Evolutionary conservation across 371 early-diverging fungal species (phyloP).

Genomic region (Rhizomucor pusillus): DNA sequence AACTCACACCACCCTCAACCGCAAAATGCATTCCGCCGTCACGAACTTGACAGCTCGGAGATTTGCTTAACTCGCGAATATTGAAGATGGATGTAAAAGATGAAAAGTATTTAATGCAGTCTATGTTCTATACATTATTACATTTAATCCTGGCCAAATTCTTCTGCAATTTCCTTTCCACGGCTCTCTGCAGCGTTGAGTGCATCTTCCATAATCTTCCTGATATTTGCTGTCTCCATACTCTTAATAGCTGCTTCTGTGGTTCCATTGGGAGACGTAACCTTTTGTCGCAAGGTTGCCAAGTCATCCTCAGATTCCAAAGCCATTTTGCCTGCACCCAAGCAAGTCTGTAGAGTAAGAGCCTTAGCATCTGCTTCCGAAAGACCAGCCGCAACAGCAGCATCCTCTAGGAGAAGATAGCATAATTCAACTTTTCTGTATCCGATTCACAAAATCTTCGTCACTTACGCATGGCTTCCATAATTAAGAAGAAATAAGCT

Average conservation of each 20-base stretch:
- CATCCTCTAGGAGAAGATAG: slow-evolving; percentile 54
- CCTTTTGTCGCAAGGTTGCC: slow-evolving; percentile 77
- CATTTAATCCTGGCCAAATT: slow-evolving; percentile 56
- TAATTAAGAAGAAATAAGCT: slow-evolving; percentile 92
- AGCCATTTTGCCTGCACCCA: slow-evolving; percentile 89
- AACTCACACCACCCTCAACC: too few relatives aligned
- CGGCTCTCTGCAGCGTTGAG: slow-evolving; percentile 71
- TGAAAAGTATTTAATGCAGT: too few relatives aligned
- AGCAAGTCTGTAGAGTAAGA: slow-evolving; percentile 84
- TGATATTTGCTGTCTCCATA: slow-evolving; percentile 64
- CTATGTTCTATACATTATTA: neutral
- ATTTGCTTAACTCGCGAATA: too few relatives aligned
- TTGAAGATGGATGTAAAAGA: too few relatives aligned
- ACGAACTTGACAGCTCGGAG: too few relatives aligned
- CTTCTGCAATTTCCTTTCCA: slow-evolving; percentile 68
- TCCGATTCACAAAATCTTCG: neutral
- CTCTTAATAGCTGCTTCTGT: slow-evolving; percentile 87
- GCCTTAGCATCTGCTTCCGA: slow-evolving; percentile 70
- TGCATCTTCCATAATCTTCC: slow-evolving; percentile 55
- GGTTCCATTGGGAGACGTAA: slow-evolving; percentile 93
- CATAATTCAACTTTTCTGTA: neutral
- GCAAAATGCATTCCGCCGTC: too few relatives aligned
- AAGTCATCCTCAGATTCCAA: slow-evolving; percentile 68
- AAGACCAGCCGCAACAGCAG: slow-evolving; percentile 80
- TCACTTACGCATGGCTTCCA: slow-evolving; percentile 77